phyloP scores from a whole-genome alignment of 371 early-diverging fungal genomes.

The Batkoa obscura region DNA sequence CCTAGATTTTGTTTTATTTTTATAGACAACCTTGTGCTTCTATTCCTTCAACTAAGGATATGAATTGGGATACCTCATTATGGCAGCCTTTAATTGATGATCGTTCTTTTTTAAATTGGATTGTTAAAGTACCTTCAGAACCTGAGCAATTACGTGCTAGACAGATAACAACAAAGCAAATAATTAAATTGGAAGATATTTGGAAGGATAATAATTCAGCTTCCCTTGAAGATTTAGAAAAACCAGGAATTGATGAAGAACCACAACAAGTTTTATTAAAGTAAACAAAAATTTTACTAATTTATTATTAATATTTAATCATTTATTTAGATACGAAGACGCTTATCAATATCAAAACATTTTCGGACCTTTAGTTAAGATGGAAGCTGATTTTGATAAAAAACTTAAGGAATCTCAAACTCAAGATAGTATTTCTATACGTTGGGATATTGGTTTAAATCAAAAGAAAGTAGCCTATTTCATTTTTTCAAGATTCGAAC shows the following conservation, averaged over 20 bases:
- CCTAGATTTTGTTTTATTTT: background rate
- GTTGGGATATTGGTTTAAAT: conserved; percentile 94
- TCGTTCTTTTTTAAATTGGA: conserved; percentile 81
- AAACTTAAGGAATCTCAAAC: conserved; percentile 91
- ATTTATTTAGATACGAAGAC: conserved; percentile 60
- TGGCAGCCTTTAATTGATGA: conserved; percentile 95
- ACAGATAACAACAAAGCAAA: conserved; percentile 65
- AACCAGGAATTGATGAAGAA: conserved; percentile 69
- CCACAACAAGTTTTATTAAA: conserved; percentile 60
- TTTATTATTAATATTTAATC: background rate
- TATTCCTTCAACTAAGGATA: conserved; percentile 71
- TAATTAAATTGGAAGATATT: conserved; percentile 71
- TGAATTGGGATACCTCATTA: conserved; percentile 89
- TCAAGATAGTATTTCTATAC: conserved; percentile 84
- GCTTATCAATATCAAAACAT: conserved; percentile 94
- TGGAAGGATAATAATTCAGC: conserved; percentile 72
- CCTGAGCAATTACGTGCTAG: conserved; percentile 72
- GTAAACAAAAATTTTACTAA: conserved; percentile 12
- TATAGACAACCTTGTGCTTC: conserved; percentile 79
- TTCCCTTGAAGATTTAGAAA: conserved; percentile 66
- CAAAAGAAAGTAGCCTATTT: conserved; percentile 87
- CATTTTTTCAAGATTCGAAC: conserved; percentile 72
- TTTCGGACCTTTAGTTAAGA: conserved; percentile 83
- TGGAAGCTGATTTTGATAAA: conserved; percentile 94
- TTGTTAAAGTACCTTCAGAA: conserved; percentile 78